Base-by-base conservation (phyloP, 768 basidiomycete genomes). In the Lanmaoa rubissima region DNA sequence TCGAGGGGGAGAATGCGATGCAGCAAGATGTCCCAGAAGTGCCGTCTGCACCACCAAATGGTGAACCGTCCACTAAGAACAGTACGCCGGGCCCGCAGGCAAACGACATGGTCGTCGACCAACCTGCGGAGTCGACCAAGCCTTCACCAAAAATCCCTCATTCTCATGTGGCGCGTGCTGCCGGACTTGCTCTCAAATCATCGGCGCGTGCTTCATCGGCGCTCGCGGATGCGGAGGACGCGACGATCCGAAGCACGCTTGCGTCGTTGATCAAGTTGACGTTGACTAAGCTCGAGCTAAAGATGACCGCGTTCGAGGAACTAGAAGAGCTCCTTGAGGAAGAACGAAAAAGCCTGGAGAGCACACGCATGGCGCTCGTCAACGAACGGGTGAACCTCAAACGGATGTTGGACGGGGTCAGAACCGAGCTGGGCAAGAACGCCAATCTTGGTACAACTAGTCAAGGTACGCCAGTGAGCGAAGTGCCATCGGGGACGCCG, bases 231-330 rank as follows among this genome's bases (percentile, higher is more conserved):
- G 86, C 90, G 0, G 95, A 97, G 72, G 90, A 96, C 61, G 70
- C 77, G 0, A 86, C 91, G 57, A 91, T 99, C 54, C 84, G 87
- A 36, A 77, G 82, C 55, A 81, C 88, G 2, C 84, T 98, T 46
- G 84, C 92, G 3, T 82, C 85, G 38, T 80, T 99, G 56, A 90
- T 99, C 74, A 88, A 92, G 73, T 79, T 91, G 53, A 92, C 81
- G 57, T 79, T 82, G 64, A 92, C 81, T 47, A 98, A 98, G 73
- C 84, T 98, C 38, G 95, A 98, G 67, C 78, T 96, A 52, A 98
- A 99, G 79, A 91, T 94, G 85, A 75, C 83, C 2, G 92, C 95
- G 70, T 98, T 98, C 66, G 97, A 98, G 69, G 88, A 92, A 71
- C 78, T 99, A 55, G 97, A 99, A 69, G 88, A 90, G 47, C 76